Percentiles rank a stretch among this genome's conserved stretches.
phyloP scores from a whole-genome alignment of 257 asterid species.

The Euphrasia confusa region DNA sequence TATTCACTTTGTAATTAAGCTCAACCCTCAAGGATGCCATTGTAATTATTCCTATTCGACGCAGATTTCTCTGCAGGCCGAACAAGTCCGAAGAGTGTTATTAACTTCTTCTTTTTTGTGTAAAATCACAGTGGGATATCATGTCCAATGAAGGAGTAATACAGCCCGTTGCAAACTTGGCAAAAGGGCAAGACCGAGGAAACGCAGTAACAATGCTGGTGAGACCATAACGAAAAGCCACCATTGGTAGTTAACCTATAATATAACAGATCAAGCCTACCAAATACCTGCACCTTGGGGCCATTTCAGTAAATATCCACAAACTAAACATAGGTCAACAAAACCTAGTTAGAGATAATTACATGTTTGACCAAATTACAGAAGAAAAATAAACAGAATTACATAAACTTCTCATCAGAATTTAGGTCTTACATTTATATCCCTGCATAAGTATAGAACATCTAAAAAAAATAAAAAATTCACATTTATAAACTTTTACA shows the following conservation, averaged over 20 bases:
- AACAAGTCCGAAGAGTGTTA: not conserved
- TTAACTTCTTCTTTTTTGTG: not conserved
- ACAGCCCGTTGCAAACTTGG: conserved; percentile 56
- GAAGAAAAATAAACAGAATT: not conserved
- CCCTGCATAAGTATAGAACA: not conserved
- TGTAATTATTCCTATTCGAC: too few relatives aligned
- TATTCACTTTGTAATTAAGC: not conserved
- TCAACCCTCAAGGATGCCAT: not conserved
- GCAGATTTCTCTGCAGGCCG: not conserved
- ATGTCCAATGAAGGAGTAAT: conserved; percentile 51
- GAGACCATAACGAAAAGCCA: conserved; percentile 8
- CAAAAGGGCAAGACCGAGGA: conserved; percentile 82
- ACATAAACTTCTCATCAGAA: not conserved
- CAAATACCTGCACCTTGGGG: too few relatives aligned
- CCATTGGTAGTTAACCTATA: too few relatives aligned
- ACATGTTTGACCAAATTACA: not conserved
- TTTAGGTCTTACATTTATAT: not conserved
- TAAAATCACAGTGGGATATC: conserved; percentile 49
- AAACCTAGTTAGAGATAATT: not conserved
- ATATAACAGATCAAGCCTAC: too few relatives aligned
- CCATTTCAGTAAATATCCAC: too few relatives aligned
- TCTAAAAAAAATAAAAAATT: too few relatives aligned
- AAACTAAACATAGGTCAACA: too few relatives aligned
- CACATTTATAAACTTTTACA: not conserved
- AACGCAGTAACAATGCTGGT: conserved; percentile 71